These are phyloP conservation scores for Avena sativa DNA, from an alignment of 176 grass and related monocot genomes.

Conservation along the genomic window DNA sequence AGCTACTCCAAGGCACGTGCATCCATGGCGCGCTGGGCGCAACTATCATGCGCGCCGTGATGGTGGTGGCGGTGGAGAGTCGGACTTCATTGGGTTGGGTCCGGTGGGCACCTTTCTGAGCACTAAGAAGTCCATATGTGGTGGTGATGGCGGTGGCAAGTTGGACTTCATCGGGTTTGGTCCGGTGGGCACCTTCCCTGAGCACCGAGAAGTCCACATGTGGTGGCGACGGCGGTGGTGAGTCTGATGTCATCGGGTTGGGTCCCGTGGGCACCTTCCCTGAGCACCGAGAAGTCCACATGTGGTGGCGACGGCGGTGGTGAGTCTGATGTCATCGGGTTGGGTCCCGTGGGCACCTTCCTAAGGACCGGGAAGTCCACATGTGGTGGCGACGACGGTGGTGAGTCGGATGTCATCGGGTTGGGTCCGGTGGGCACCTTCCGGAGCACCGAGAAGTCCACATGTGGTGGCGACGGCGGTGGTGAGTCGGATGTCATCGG, in stretches of 20 bases:
- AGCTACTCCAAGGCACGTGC: not conserved
- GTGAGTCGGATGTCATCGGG: not conserved
- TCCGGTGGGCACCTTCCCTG: not conserved
- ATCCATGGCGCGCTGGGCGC: not conserved
- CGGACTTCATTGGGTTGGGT: not conserved
- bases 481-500: not conserved
- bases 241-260: not conserved
- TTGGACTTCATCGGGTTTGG: not conserved
- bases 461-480: not conserved
- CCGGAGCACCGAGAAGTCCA: not conserved
- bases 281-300: not conserved
- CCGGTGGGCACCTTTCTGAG: not conserved
- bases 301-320: not conserved
- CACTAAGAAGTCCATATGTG: not conserved
- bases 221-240: not conserved
- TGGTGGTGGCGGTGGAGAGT: not conserved
- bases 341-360: not conserved
- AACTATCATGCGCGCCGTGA: not conserved
- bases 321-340: not conserved
- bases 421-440: not conserved
- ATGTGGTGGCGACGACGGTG: not conserved
- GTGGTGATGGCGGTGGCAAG: not conserved
- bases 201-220: not conserved
- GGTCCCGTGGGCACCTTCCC: not conserved
- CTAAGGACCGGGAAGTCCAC: not conserved